These are phyloP conservation scores for Myrmaecium sp. DNA, from an alignment of 2,329 filamentous ascomycete genomes.

Conservation along the genomic window DNA sequence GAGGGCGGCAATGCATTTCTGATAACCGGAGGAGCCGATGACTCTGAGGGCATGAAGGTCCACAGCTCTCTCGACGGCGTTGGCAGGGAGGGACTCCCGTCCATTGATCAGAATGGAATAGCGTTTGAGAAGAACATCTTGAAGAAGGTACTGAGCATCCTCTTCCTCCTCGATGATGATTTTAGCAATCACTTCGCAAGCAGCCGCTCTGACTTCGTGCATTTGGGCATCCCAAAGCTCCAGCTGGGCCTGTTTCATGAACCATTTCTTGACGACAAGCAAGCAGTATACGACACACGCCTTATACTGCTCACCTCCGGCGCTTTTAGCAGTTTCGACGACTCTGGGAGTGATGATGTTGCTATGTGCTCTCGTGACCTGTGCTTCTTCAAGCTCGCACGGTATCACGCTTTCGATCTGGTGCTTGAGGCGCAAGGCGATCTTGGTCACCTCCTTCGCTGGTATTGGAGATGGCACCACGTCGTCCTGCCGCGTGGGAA, in stretches of 20 bases:
- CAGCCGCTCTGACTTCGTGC: constrained; percentile 58
- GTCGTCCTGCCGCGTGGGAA: constrained; percentile 45
- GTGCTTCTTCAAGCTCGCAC: constrained; percentile 66
- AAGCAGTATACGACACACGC: constrained; percentile 75
- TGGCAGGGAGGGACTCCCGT: constrained; percentile 56
- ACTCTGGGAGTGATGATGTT: constrained; percentile 69
- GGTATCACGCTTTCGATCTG: constrained; percentile 79
- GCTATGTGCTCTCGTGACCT: constrained; percentile 67
- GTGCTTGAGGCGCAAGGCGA: constrained; percentile 78
- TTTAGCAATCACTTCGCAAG: constrained; percentile 80
- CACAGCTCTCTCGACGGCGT: constrained; percentile 84
- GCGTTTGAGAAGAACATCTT: constrained; percentile 67
- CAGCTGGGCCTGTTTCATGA: constrained; percentile 56
- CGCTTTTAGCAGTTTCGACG: constrained; percentile 62
- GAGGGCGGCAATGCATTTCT: constrained; percentile 83
- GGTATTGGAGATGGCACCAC: constrained; percentile 50
- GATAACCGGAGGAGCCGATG: constrained; percentile 85
- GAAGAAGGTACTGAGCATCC: constrained; percentile 59
- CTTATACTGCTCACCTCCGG: constrained; percentile 56
- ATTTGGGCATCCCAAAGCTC: constrained; percentile 91
- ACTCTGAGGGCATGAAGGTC: constrained; percentile 79
- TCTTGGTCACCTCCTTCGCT: constrained; percentile 67
- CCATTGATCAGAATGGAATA: constrained; percentile 68
- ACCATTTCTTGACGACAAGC: constrained; percentile 58
- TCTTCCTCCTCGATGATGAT: constrained; percentile 70